phyloP scores from a whole-genome alignment of 352 stramenopile genomes.

The Phytophthora lateralis region DNA sequence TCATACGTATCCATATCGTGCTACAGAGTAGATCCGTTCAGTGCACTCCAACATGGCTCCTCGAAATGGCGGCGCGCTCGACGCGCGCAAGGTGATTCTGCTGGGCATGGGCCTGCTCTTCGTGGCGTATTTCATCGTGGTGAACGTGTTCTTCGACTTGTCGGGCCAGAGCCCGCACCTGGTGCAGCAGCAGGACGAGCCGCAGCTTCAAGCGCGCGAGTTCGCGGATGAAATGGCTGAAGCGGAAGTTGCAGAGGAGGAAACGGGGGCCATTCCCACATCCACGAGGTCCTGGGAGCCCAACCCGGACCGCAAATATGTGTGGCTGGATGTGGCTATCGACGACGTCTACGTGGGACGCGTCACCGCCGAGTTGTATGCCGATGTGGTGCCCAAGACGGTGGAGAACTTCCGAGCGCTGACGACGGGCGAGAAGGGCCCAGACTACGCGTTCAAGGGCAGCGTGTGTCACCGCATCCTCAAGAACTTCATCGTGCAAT shows the following conservation, averaged over 20 bases:
- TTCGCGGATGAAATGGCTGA: conserved; percentile 15
- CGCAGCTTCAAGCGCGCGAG: conserved; percentile 2
- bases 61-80: conserved; percentile 25
- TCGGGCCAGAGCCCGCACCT: conserved; percentile 16
- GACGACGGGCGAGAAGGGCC: conserved; percentile 95
- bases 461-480: conserved; percentile 98
- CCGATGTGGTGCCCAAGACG: conserved; percentile 96
- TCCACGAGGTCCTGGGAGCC: conserved; percentile 44
- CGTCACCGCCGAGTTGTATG: conserved; percentile 90
- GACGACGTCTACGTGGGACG: conserved; percentile 73
- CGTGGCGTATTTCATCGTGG: conserved; percentile 64
- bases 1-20: conserved; percentile 14
- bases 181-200: conserved; percentile 12
- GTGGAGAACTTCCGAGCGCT: conserved; percentile 97
- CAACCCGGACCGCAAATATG: conserved; percentile 80
- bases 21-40: conserved; percentile 16
- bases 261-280: conserved; percentile 14
- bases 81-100: conserved; percentile 64
- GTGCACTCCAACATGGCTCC: conserved; percentile 26
- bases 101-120: conserved; percentile 60
- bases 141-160: conserved; percentile 73
- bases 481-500: conserved; percentile 98
- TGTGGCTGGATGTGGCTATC: conserved; percentile 87
- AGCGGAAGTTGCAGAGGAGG: conserved; percentile 9
- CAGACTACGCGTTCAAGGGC: conserved; percentile 96